phyloP scores from a whole-genome alignment of 2,329 filamentous ascomycete species.

The Setomelanomma holmii region DNA sequence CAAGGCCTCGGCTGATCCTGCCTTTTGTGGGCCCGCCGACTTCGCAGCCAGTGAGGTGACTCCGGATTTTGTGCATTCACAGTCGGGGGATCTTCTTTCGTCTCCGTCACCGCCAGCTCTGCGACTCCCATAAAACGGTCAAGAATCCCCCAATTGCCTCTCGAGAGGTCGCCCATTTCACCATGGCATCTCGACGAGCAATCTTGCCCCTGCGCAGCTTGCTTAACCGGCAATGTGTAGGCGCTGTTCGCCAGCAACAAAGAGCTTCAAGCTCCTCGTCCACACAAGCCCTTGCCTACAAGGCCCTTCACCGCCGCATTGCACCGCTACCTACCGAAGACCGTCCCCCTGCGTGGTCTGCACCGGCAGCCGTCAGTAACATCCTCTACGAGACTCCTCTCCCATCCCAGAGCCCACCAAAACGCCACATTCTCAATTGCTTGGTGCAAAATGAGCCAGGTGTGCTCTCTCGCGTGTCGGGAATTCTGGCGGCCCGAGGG shows the following conservation, averaged over 20 bases:
- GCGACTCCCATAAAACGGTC: constrained; percentile 2
- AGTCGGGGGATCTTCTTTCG: constrained; percentile 10
- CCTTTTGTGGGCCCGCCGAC: constrained; percentile 6
- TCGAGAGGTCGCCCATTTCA: constrained; percentile 18
- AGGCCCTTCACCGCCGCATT: constrained; percentile 90
- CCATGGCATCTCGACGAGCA: constrained; percentile 54
- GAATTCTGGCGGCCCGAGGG: constrained; percentile 91
- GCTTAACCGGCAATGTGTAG: constrained; percentile 36
- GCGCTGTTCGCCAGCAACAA: constrained; percentile 37
- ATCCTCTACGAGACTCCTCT: constrained; percentile 98
- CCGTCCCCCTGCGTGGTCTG: constrained; percentile 80
- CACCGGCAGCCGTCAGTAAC: constrained; percentile 93
- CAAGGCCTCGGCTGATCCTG: constrained; percentile 8
- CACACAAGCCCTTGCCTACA: constrained; percentile 95
- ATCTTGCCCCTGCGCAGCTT: constrained; percentile 48
- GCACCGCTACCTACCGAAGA: constrained; percentile 81
- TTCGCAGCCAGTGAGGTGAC: constrained; percentile 1
- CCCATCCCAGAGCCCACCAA: constrained; percentile 81
- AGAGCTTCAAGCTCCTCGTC: constrained; percentile 65
- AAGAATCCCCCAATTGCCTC: constrained; percentile 27
- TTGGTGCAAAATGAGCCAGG: constrained; percentile 98
- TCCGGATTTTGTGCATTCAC: neutral
- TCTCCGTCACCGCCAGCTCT: constrained; percentile 8
- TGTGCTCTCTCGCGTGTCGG: constrained; percentile 93
- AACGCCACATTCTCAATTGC: constrained; percentile 96